Percentiles rank a stretch among this genome's conserved stretches.
phyloP scores from a whole-genome alignment of 768 basidiomycete genomes.

The Mycena chlorophos region DNA sequence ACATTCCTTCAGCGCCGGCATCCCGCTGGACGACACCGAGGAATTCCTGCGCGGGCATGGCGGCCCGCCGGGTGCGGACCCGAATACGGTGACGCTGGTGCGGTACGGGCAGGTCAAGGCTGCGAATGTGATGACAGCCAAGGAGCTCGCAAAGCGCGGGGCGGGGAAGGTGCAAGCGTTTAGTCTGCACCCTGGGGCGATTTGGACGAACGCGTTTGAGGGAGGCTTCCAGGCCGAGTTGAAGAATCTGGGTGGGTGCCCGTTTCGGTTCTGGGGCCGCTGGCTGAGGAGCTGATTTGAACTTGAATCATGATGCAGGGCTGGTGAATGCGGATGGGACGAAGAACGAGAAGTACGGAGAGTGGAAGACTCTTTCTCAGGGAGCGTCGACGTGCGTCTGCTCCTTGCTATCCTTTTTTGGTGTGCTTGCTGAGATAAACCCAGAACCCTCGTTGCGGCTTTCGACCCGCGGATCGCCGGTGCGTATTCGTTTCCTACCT shows the following conservation, averaged over 20 bases:
- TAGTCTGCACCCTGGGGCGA: conserved; percentile 5
- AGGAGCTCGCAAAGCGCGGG: conserved; percentile 1
- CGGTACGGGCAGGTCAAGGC: neutral
- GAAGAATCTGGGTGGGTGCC: neutral
- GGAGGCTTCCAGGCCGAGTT: neutral
- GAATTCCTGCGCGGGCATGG: neutral
- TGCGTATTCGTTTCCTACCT: neutral
- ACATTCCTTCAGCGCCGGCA: neutral
- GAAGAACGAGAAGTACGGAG: neutral
- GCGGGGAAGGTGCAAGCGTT: neutral
- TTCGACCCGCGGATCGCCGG: neutral
- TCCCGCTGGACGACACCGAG: neutral
- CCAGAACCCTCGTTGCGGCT: neutral
- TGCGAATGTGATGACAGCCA: neutral
- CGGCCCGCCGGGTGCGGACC: neutral
- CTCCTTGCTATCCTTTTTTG: neutral
- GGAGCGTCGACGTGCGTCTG: neutral
- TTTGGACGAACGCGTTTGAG: neutral
- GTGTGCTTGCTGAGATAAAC: neutral
- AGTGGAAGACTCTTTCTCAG: neutral
- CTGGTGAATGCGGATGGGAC: neutral
- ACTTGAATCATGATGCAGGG: too few species aligned
- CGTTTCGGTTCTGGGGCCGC: neutral
- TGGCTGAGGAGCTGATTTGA: neutral
- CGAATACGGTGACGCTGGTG: neutral